Base-by-base conservation (phyloP, 208 protist species). In the Acanthamoeba royreba region DNA sequence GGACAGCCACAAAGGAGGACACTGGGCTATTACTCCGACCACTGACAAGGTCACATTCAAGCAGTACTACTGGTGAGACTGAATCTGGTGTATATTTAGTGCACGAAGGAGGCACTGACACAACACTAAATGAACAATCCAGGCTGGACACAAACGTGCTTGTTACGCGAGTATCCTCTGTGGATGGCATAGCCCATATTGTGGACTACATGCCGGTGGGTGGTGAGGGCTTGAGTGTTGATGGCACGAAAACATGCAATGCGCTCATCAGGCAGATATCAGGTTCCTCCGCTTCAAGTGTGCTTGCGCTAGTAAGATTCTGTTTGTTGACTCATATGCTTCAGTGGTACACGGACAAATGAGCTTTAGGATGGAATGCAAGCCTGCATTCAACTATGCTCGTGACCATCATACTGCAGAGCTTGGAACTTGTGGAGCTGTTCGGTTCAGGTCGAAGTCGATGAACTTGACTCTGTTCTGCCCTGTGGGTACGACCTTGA, bases 341-440 rank as follows among this genome's bases (percentile, higher is more conserved):
- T 28, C 85, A 53, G 90, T 93, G 19, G 95, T 96, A 0, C 92
- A 95, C 61, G 94, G 95, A 31, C 40, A 33, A 15, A 47, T 96
- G 42, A 53, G 53, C 19, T 95, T 96, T 45, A 66, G 52, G n/a
- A 93, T 97, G 88, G 79, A 35, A 31, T 97, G 94, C 31, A 92
- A 63, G 19, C 96, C 95, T 43, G 77, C 63, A 5, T 97, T 97
- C 69, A 96, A 97, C 52, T 97, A 96, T 77, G 95, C 53, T 15
- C 11, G 94, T 22, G 94, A 94, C 17, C 28, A 52, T 25, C 96
- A 97, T 53, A 25, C 19, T 25, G 25, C 63, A 0, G 66, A 95
- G 81, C 25, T 53, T 8, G 43, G 4, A 0, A 4, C 11, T 0
- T 33, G 87, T 94, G 66, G 90, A 17, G n/a, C n/a, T n/a, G 79